These are phyloP conservation scores for Periglandula ipomoeae DNA, from an alignment of 2,329 filamentous ascomycete species.

Conservation along the genomic window DNA sequence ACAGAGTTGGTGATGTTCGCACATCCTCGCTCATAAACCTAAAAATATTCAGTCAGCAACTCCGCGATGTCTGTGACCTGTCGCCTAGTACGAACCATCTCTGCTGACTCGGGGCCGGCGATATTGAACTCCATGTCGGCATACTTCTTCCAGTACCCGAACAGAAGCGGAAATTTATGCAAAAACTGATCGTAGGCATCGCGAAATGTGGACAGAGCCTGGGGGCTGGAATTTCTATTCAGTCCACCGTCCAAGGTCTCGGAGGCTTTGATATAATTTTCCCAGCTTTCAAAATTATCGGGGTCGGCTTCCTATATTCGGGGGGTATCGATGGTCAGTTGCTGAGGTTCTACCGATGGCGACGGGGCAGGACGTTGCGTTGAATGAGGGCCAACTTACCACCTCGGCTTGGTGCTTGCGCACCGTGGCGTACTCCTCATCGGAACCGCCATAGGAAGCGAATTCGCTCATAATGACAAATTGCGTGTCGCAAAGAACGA, in stretches of 20 bases:
- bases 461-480: constrained; percentile 58
- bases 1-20: constrained; percentile 89
- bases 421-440: constrained; percentile 76
- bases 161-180: constrained; percentile 87
- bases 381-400: constrained; percentile 36
- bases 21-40: constrained; percentile 94
- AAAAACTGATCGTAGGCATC: constrained; percentile 88
- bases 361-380: neutral
- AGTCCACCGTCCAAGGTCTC: constrained; percentile 85
- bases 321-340: constrained; percentile 4
- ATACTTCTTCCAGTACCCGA: constrained; percentile 99
- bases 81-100: constrained; percentile 60
- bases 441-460: constrained; percentile 58
- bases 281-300: constrained; percentile 92
- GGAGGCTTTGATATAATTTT: constrained; percentile 76
- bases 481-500: constrained; percentile 3
- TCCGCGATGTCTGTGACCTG: neutral
- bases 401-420: constrained; percentile 70
- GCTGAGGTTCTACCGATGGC: neutral
- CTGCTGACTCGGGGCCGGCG: constrained; percentile 89
- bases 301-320: constrained; percentile 52
- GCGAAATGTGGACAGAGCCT: constrained; percentile 79
- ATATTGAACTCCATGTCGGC: constrained; percentile 96
- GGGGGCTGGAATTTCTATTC: constrained; percentile 92
- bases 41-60: neutral